A percentile compares a stretch with the other conserved stretches of the same genome.
phyloP scores from a whole-genome alignment of 139 green algal genomes.

The Chlamydomonas asymmetrica region DNA sequence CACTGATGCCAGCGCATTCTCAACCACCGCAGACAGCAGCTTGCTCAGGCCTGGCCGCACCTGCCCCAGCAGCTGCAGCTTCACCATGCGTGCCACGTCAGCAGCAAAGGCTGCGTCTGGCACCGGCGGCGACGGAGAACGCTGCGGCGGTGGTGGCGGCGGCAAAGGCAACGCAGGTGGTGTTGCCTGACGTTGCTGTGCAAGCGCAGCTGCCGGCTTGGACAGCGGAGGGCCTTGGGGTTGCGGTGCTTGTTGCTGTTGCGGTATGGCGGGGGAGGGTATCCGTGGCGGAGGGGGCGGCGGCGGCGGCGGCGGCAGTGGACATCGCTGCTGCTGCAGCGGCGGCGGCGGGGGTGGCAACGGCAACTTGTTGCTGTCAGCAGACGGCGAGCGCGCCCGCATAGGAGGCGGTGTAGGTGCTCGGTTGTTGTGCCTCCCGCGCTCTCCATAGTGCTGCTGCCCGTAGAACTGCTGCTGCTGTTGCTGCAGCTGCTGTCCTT shows the following conservation, averaged over 20 bases:
- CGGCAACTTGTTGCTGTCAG: neutral
- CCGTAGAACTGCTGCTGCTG: neutral
- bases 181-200: neutral
- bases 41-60: slow-evolving; percentile 2
- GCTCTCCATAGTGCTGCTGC: neutral
- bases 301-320: neutral
- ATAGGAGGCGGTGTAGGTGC: too few relatives aligned
- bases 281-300: neutral
- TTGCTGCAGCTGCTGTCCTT: neutral
- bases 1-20: slow-evolving; percentile 5
- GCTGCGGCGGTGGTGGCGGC: neutral
- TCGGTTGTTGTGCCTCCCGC: too few relatives aligned
- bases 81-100: neutral
- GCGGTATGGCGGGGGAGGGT: neutral
- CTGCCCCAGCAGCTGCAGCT: slow-evolving; percentile 19
- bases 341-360: neutral
- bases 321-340: neutral
- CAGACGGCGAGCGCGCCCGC: too few relatives aligned
- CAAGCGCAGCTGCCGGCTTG: neutral
- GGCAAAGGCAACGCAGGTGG: neutral
- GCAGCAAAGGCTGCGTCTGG: neutral
- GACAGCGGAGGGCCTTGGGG: too few relatives aligned
- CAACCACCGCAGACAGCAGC: slow-evolving; percentile 10
- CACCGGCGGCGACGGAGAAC: neutral
- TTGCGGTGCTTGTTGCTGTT: neutral